phyloP scores from a whole-genome alignment of 352 stramenopile species.

The Phytophthora palmivora region DNA sequence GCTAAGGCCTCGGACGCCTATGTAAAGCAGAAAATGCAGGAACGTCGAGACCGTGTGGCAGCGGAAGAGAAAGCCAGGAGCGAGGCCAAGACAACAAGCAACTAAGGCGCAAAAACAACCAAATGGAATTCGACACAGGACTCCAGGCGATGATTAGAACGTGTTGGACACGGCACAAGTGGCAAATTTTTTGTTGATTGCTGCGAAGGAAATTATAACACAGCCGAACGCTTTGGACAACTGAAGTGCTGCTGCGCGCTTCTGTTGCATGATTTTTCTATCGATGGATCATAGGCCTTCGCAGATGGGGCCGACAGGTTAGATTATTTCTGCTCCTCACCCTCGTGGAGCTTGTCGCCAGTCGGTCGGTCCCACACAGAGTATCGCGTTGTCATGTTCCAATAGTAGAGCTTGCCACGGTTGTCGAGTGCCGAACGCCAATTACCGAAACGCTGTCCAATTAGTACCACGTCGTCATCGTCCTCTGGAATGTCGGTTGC shows the following conservation, averaged over 20 bases:
- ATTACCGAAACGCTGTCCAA: constrained; percentile 85
- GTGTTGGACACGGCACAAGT: not conserved
- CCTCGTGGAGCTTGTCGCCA: constrained; percentile 63
- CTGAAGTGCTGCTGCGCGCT: constrained; percentile 3
- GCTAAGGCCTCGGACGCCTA: constrained; percentile 73
- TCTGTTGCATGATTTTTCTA: constrained; percentile 20
- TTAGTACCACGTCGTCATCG: constrained; percentile 75
- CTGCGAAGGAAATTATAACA: constrained; percentile 24
- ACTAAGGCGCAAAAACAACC: constrained; percentile 10
- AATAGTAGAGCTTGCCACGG: constrained; percentile 89
- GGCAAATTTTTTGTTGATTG: constrained; percentile 23
- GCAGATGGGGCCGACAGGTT: not conserved
- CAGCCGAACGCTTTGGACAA: constrained; percentile 12
- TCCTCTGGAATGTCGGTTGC: constrained; percentile 23
- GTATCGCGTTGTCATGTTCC: constrained; percentile 86
- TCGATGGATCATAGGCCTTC: constrained; percentile 14
- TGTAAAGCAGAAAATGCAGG: constrained; percentile 81
- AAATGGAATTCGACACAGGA: constrained; percentile 8
- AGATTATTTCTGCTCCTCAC: constrained; percentile 48
- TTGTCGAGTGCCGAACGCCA: constrained; percentile 88
- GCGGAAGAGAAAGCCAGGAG: constrained; percentile 26
- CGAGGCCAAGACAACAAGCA: constrained; percentile 22
- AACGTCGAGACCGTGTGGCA: constrained; percentile 59
- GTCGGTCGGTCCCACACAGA: constrained; percentile 82
- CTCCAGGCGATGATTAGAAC: not conserved